Evolutionary conservation across 2,329 filamentous ascomycete genomes (phyloP).

Genomic region (Monascus ruber): DNA sequence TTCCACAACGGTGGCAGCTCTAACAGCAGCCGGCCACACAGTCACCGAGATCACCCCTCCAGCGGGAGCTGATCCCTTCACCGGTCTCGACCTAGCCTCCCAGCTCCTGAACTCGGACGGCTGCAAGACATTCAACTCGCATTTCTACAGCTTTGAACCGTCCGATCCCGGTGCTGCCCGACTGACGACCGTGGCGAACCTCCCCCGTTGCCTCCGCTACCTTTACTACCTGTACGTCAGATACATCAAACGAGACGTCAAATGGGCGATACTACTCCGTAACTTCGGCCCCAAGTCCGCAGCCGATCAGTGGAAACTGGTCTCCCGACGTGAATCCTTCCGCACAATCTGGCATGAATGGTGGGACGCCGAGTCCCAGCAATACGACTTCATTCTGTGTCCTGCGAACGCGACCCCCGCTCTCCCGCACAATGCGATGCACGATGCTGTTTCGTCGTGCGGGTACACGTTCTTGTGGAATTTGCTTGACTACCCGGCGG

Average conservation of each 20-base stretch:
- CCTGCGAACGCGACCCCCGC: constrained; percentile 87
- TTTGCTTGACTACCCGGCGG: constrained; percentile 75
- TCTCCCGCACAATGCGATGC: constrained; percentile 77
- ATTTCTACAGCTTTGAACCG: constrained; percentile 65
- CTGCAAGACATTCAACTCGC: constrained; percentile 64
- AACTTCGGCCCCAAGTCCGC: constrained; percentile 64
- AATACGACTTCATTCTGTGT: constrained; percentile 70
- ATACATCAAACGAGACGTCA: constrained; percentile 61
- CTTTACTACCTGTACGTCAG: constrained; percentile 85
- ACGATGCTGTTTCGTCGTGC: constrained; percentile 71
- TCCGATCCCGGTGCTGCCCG: constrained; percentile 67
- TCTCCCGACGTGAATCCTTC: constrained; percentile 64
- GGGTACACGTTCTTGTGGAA: constrained; percentile 95
- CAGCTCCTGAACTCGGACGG: constrained; percentile 78
- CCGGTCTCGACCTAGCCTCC: constrained; percentile 64
- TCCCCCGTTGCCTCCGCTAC: constrained; percentile 65
- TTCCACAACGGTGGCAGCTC: constrained; percentile 56
- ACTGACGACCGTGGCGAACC: constrained; percentile 60
- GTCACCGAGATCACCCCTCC: constrained; percentile 57
- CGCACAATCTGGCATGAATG: constrained; percentile 70
- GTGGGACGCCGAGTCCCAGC: constrained; percentile 59
- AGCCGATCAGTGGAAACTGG: constrained; percentile 72
- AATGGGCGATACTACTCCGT: constrained; percentile 68
- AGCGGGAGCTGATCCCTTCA: constrained; percentile 62
- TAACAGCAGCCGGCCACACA: constrained; percentile 63